Percentiles rank a stretch among this genome's conserved stretches.
Conservation (phyloP, 1,284 basidiomycete genomes). For the Moesziomyces sp. region DNA sequence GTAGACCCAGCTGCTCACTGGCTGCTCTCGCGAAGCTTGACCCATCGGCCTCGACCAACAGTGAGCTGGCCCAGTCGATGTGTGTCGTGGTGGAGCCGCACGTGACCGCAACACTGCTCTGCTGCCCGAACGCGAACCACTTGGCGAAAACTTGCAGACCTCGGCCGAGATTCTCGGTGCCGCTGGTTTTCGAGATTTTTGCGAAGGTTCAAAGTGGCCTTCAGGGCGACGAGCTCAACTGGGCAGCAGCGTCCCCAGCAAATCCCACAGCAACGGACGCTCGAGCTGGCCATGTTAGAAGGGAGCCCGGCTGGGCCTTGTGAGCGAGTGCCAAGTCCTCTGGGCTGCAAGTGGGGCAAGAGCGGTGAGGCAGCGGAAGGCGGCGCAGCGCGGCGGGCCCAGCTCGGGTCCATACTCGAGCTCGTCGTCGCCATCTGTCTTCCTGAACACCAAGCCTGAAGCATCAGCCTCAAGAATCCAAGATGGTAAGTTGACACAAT, state of each 20-base stretch:
- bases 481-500: constrained; percentile 41
- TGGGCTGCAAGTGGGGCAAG: no score
- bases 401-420: constrained; percentile 17
- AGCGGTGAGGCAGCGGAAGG: constrained; percentile 2
- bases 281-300: no score
- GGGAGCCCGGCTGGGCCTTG: no score
- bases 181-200: background rate
- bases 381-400: background rate
- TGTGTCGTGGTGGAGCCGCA: background rate
- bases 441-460: constrained; percentile 52
- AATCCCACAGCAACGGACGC: no score
- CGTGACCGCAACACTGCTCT: background rate
- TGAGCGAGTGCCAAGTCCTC: no score
- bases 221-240: background rate
- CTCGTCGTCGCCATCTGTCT: constrained; percentile 27
- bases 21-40: no score
- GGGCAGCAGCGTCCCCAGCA: no score
- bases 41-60: no score
- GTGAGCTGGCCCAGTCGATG: no score
- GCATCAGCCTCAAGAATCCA: constrained; percentile 51
- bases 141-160: background rate
- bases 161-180: constrained; percentile 2
- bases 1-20: no score
- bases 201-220: background rate
- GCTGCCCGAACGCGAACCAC: no score